Base-by-base conservation (phyloP, 2,329 filamentous ascomycete species). In the Diaporthe destruens region DNA sequence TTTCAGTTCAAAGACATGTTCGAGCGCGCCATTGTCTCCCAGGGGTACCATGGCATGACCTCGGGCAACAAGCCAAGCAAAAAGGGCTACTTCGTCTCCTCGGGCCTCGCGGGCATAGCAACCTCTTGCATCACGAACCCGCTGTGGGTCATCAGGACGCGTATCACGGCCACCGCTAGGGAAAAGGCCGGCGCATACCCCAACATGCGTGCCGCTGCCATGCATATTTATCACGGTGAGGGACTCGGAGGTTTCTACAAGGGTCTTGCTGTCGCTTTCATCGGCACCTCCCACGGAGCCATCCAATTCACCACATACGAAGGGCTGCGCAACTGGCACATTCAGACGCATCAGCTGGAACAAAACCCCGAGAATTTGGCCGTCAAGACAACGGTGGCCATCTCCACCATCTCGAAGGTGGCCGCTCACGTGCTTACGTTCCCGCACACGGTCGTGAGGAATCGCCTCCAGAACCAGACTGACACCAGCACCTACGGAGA, bases 221-320 rank as follows among this genome's bases (percentile, higher is more conserved):
- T 81, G 49, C 87, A 90, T 56, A 89, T 99, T 25, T 88, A 91
- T 78, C 83, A 82, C 23, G 87, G 87, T 3, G 95, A 98, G 80
- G 96, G 96, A 1, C 72, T 91, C 36, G 82, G 85, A 14, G 96
- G 96, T 0, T 96, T 98, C 79, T 98, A 98, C 82, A 92, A 94
- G 32, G 96, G 96, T 3, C 88, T 98, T 4, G 86, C 93, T 8
- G 93, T 97, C 25, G 93, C 94, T 53, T 85, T 98, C 44, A 87
- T 98, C 72, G 96, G 96, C 18, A 95, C 98, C 44, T 92, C 91
- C 73, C 96, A 99, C 81, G 96, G 96, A 53, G 95, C 96, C 3
- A 92, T 99, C 34, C 96, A 98, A 82, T 99, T 99, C 81, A 94
- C 95, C 82, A 94, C 96, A 25, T 99, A 99, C 82, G 96, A 99